These are phyloP conservation scores for Carex pumila DNA, from an alignment of 176 grass and related monocot species.

Conservation along the genomic window DNA sequence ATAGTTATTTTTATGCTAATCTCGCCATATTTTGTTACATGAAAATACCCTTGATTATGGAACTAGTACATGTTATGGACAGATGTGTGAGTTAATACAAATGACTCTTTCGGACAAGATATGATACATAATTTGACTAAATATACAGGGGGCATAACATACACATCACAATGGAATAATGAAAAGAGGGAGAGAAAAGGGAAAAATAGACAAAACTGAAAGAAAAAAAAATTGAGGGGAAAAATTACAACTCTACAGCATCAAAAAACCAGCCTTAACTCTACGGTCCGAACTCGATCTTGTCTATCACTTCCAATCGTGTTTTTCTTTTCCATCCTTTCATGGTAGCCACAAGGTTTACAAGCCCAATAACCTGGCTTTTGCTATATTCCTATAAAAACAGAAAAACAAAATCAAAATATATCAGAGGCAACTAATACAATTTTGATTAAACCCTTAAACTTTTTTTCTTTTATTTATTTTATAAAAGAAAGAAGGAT, in stretches of 20 bases:
- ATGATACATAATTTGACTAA: constrained; percentile 43
- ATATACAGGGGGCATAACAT: constrained; percentile 39
- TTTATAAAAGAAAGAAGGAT: constrained; percentile 12
- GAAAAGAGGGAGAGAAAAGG: neutral
- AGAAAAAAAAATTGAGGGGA: neutral
- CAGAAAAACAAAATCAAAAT: neutral
- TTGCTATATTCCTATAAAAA: constrained; percentile 71
- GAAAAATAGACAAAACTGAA: constrained; percentile 34
- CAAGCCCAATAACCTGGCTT: constrained; percentile 66
- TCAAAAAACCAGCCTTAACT: neutral
- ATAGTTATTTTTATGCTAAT: neutral
- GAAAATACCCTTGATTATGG: neutral
- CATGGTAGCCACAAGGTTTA: constrained; percentile 93
- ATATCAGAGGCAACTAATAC: neutral
- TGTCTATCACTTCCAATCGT: constrained; percentile 77
- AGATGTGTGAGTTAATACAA: neutral
- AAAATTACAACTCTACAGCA: constrained; percentile 56
- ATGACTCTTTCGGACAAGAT: constrained; percentile 18
- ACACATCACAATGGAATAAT: constrained; percentile 33
- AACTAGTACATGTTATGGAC: neutral
- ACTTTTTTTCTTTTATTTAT: too few species aligned
- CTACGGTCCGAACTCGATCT: constrained; percentile 71
- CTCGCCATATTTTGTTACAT: neutral
- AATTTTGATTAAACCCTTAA: neutral
- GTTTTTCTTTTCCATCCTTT: constrained; percentile 96